Percentiles rank a stretch among this genome's conserved stretches.
These are phyloP conservation scores for Suhomyces prunicola DNA, from an alignment of 805 yeast species.

Conservation along the genomic window DNA sequence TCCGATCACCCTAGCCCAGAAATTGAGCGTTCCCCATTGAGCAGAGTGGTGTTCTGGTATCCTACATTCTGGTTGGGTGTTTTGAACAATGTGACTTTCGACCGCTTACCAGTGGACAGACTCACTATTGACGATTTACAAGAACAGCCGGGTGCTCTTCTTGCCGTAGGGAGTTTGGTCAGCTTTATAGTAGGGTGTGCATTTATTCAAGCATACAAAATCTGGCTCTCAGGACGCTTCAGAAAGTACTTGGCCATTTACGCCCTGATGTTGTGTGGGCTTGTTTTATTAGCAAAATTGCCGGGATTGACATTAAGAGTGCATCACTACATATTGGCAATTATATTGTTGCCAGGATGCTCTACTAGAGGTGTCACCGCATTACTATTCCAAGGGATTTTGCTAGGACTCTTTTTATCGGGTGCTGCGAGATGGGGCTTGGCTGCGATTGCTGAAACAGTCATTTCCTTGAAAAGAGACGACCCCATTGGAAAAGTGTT, in stretches of 20 bases:
- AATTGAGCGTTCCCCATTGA: slow-evolving; percentile 33
- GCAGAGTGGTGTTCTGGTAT: slow-evolving; percentile 60
- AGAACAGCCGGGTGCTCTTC: slow-evolving; percentile 72
- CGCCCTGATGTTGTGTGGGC: slow-evolving; percentile 37
- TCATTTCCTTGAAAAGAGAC: slow-evolving; percentile 59
- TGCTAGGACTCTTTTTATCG: slow-evolving; percentile 74
- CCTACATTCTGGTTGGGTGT: slow-evolving; percentile 82
- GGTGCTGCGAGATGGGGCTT: slow-evolving; percentile 94
- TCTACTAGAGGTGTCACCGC: slow-evolving; percentile 69
- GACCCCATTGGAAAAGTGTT: slow-evolving; percentile 59
- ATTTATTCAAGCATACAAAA: slow-evolving; percentile 66
- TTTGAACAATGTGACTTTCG: slow-evolving; percentile 84
- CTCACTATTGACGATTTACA: slow-evolving; percentile 67
- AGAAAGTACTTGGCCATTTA: slow-evolving; percentile 57
- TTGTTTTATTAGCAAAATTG: slow-evolving; percentile 45
- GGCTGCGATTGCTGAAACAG: slow-evolving; percentile 84
- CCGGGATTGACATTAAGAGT: slow-evolving; percentile 74
- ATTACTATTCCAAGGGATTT: slow-evolving; percentile 75
- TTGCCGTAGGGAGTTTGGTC: slow-evolving; percentile 56
- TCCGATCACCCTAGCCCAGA: slow-evolving; percentile 8
- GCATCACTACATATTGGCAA: slow-evolving; percentile 76
- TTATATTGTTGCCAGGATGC: slow-evolving; percentile 80
- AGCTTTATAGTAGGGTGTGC: slow-evolving; percentile 49
- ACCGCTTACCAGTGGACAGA: slow-evolving; percentile 83
- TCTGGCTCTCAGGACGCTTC: slow-evolving; percentile 79